Percentiles rank a stretch among this genome's conserved stretches.
Evolutionary conservation across 257 asterid genomes (phyloP).

Genomic region (Eustoma russellianum): DNA sequence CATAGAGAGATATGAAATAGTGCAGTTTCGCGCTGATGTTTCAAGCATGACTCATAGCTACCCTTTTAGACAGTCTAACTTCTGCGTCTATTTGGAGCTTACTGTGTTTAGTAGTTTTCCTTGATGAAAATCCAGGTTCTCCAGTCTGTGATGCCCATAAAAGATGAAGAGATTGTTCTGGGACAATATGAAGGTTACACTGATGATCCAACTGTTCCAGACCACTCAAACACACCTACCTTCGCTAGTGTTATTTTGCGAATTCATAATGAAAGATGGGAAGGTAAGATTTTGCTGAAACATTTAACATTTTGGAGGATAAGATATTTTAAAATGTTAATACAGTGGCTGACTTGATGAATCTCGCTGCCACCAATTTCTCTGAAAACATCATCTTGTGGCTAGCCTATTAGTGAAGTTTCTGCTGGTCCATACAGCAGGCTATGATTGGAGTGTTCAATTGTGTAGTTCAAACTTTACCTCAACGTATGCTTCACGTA

Average conservation of each 20-base stretch:
- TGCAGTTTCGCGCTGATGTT: neutral
- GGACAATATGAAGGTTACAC: slow-evolving; percentile 94
- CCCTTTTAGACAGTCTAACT: neutral
- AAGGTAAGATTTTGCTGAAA: slow-evolving; percentile 38
- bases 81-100: neutral
- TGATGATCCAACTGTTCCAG: slow-evolving; percentile 87
- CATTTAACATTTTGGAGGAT: neutral
- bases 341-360: too few species aligned
- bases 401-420: too few species aligned
- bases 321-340: too few species aligned
- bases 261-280: slow-evolving; percentile 91
- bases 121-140: slow-evolving; percentile 56
- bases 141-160: slow-evolving; percentile 77
- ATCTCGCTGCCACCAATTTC: too few species aligned
- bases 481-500: too few species aligned
- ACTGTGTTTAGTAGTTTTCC: slow-evolving; percentile 1
- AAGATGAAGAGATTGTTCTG: slow-evolving; percentile 86
- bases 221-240: slow-evolving; percentile 83
- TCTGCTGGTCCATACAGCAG: too few species aligned
- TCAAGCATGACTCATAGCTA: too few species aligned
- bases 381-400: too few species aligned
- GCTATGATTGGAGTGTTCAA: too few species aligned
- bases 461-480: too few species aligned
- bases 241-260: slow-evolving; percentile 64
- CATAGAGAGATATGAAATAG: neutral